phyloP scores from a whole-genome alignment of 2,329 filamentous ascomycete species.

The Calonectria fujianensis region DNA sequence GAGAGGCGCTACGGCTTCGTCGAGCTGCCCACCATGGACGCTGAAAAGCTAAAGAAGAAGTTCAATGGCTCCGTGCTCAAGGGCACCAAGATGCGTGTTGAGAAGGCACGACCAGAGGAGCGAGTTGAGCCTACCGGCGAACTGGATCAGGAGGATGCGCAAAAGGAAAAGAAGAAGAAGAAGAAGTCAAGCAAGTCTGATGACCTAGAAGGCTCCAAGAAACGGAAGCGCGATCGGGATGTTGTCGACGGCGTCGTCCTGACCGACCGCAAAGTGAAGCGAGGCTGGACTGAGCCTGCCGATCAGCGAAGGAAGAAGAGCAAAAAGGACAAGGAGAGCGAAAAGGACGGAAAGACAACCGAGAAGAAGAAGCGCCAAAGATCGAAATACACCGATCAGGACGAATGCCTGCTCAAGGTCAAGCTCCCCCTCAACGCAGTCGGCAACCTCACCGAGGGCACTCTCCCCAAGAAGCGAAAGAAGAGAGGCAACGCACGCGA shows the following conservation, averaged over 20 bases:
- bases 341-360: slow-evolving; percentile 70
- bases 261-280: slow-evolving; percentile 85
- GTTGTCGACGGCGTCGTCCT: slow-evolving; percentile 81
- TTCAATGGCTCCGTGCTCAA: slow-evolving; percentile 90
- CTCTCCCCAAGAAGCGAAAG: slow-evolving; percentile 74
- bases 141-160: slow-evolving; percentile 55
- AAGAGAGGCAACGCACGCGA: slow-evolving; percentile 71
- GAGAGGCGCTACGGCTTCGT: slow-evolving; percentile 94
- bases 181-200: slow-evolving; percentile 60
- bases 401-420: slow-evolving; percentile 91
- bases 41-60: slow-evolving; percentile 93
- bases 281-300: slow-evolving; percentile 88
- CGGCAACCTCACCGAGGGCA: slow-evolving; percentile 64
- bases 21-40: slow-evolving; percentile 86
- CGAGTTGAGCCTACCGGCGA: slow-evolving; percentile 60
- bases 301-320: slow-evolving; percentile 69
- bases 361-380: slow-evolving; percentile 76
- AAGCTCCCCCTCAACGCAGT: slow-evolving; percentile 74
- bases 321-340: slow-evolving; percentile 66
- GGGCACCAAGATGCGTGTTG: slow-evolving; percentile 89
- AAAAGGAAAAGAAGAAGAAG: slow-evolving; percentile 54
- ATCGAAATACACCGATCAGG: slow-evolving; percentile 87
- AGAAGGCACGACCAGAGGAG: slow-evolving; percentile 81
- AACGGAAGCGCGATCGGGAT: slow-evolving; percentile 71
- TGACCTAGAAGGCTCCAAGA: slow-evolving; percentile 63